Evolutionary conservation across 805 yeast genomes (phyloP), one percentile per base, ranked within the genome.

Genomic region (Metschnikowia kofuensis): DNA sequence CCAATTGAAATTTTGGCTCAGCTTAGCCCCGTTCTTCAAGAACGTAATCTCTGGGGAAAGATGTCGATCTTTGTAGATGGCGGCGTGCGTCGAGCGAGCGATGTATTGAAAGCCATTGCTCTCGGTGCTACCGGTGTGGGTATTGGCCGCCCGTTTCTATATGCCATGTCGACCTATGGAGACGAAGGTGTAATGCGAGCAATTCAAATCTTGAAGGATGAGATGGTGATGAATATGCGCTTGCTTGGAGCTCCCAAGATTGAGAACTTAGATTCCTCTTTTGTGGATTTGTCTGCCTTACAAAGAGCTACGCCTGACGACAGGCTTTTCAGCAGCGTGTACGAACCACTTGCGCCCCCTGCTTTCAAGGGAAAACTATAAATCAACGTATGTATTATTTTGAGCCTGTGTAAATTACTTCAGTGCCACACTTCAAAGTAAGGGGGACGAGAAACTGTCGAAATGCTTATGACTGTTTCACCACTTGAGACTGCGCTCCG

Each of bases 101-200:
- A 87, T 61, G 68, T 87, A n/a, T 57, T 87, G 43, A 87, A 87
- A 60, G 92, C 94, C 0, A 63, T 87, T 12, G 82, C 88, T 49
- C 70, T 87, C 4, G 95, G 94, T 9, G 94, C 92, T 29, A 80
- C 76, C 50, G 89, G 87, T 3, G 83, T 80, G 3, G 94, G 94
- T 0, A 65, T 87, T 36, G 91, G 94, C 6, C 74, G 92, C 48
- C 89, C 91, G 2, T 83, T 87, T 64, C 63, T 86, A 32, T 87
- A 84, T 60, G 89, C 90, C 35, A 80, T 85, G 82, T 76, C 87
- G n/a, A 76, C 88, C 1, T 88, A 87, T 54, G 95, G 95, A 10
- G 89, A 80, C 56, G 82, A 72, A 7, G 96, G 95, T 31, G 90
- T 85, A 8, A 62, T 63, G 39, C 77, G 77, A 52, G 87, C 89